phyloP scores from a whole-genome alignment of 192 early-diverging fungal genomes.

The Coemansia sp. region DNA sequence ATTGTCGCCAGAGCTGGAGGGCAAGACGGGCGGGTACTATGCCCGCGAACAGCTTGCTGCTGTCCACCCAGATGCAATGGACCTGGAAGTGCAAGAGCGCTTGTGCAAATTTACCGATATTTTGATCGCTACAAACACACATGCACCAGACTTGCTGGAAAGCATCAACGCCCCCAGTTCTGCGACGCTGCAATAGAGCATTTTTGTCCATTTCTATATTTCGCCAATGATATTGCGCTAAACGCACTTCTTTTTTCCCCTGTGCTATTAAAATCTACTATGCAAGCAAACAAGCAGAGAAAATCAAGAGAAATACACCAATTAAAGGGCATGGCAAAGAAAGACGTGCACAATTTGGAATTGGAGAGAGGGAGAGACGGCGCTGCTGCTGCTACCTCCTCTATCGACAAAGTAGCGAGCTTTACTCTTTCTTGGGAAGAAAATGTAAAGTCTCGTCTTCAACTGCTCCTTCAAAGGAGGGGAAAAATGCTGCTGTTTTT shows the following conservation, averaged over 20 bases:
- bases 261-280: too few relatives aligned
- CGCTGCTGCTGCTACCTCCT: too few relatives aligned
- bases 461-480: too few relatives aligned
- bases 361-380: too few relatives aligned
- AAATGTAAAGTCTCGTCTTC: too few relatives aligned
- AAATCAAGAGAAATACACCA: too few relatives aligned
- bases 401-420: too few relatives aligned
- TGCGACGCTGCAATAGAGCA: background rate
- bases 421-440: too few relatives aligned
- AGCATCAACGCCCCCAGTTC: slow-evolving; percentile 29
- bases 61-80: slow-evolving; percentile 24
- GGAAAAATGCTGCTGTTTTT: too few relatives aligned
- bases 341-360: too few relatives aligned
- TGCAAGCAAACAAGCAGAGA: too few relatives aligned
- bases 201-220: background rate
- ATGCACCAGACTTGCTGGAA: slow-evolving; percentile 26
- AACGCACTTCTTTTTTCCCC: background rate
- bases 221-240: background rate
- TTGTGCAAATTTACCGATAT: slow-evolving; percentile 44
- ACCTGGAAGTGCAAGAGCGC: slow-evolving; percentile 28
- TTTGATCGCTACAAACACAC: slow-evolving; percentile 46
- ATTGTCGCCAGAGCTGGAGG: slow-evolving; percentile 35
- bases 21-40: slow-evolving; percentile 42
- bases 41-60: slow-evolving; percentile 42
- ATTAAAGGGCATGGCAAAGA: too few relatives aligned